Conservation (phyloP, 352 stramenopile species). For the Globisporangium paddicum region DNA sequence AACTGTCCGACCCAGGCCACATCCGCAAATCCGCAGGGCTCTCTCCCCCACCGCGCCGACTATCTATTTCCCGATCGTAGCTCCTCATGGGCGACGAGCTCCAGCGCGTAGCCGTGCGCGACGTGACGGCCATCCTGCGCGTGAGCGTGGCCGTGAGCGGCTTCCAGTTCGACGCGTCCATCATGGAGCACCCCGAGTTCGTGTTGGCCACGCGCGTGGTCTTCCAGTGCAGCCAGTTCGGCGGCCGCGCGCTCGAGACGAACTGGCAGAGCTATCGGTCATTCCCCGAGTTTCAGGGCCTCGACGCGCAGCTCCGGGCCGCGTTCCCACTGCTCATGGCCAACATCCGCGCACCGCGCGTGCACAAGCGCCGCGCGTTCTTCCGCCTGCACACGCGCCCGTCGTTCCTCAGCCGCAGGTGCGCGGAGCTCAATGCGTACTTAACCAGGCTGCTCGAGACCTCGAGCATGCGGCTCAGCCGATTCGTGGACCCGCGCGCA, state of each 20-base stretch:
- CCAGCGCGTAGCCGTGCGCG: constrained; percentile 29
- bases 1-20: not conserved
- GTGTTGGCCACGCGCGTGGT: constrained; percentile 50
- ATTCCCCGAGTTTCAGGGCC: constrained; percentile 70
- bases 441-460: constrained; percentile 33
- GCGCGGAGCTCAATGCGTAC: constrained; percentile 65
- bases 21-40: not conserved
- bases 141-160: constrained; percentile 49
- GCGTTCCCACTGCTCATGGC: constrained; percentile 64
- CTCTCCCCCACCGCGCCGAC: not conserved
- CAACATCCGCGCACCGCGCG: constrained; percentile 35
- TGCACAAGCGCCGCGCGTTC: constrained; percentile 53
- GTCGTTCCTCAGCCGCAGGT: constrained; percentile 56
- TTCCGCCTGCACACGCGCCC: constrained; percentile 49
- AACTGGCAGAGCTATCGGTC: constrained; percentile 58
- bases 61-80: not conserved
- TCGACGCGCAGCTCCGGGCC: constrained; percentile 66
- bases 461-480: constrained; percentile 49
- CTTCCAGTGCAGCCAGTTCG: constrained; percentile 59
- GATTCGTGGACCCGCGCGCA: constrained; percentile 66
- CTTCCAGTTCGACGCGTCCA: constrained; percentile 65
- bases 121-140: constrained; percentile 66
- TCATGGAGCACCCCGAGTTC: constrained; percentile 83
- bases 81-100: not conserved
- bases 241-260: constrained; percentile 45